Evolutionary conservation across 31 red algal species (phyloP).

Genomic region (Bonnemaisonia californica): DNA sequence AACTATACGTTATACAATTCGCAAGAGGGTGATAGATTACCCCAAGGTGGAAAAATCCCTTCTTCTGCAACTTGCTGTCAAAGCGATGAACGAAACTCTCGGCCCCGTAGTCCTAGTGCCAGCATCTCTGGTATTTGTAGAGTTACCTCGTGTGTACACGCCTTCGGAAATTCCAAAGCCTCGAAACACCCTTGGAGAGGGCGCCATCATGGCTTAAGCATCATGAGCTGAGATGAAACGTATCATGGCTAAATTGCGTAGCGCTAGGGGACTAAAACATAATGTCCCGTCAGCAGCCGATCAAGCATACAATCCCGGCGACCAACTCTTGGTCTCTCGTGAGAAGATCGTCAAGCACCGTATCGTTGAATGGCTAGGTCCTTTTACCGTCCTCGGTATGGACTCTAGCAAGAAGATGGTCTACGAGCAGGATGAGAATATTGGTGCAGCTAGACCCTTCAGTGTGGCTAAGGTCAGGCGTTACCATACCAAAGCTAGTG

Average conservation of each 20-base stretch:
- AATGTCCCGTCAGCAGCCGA: not conserved
- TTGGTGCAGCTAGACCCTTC: too few species aligned
- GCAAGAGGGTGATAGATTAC: not conserved
- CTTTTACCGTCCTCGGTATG: too few species aligned
- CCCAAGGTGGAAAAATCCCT: not conserved
- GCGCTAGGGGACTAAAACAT: not conserved
- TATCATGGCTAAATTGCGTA: not conserved
- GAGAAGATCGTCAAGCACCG: too few species aligned
- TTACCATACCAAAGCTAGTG: too few species aligned
- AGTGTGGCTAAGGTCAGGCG: too few species aligned
- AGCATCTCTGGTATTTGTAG: not conserved
- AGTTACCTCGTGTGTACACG: not conserved
- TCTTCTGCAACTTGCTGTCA: not conserved
- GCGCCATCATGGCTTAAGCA: not conserved
- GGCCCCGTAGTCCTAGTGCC: not conserved
- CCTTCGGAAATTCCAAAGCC: not conserved
- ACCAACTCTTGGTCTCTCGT: too few species aligned
- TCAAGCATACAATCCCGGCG: too few species aligned
- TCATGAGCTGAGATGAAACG: conserved; percentile 1
- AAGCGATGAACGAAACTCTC: not conserved
- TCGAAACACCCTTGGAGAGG: not conserved
- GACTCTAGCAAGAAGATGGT: too few species aligned
- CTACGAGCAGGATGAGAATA: too few species aligned
- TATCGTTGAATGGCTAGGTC: too few species aligned
- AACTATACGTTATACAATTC: not conserved